Base-by-base conservation (phyloP, 768 basidiomycete species). In the Mrakia gelida region DNA sequence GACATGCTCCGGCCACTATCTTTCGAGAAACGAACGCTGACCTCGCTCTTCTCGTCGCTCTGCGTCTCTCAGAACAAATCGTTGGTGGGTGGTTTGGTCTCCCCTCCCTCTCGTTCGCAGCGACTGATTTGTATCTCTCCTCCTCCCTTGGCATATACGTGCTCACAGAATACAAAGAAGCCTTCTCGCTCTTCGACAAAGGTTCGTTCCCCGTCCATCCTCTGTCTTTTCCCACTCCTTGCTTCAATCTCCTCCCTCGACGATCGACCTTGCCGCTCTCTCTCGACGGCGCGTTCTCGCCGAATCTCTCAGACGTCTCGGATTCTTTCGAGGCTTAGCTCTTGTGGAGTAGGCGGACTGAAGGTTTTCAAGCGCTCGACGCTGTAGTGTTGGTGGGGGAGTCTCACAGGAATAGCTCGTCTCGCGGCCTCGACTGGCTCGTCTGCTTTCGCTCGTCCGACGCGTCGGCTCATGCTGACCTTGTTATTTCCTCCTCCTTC, bases 131-230 rank as follows among this genome's bases (percentile, higher is more conserved):
- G 26, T 56, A 38, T 30, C 41, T 45, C 45, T 28, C 45, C 26
- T 30, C 18, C 45, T 45, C 49, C 15, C 70, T 34, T 32, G 10
- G 34, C 32, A 26, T n/a, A 1, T 61, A 2, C 61, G 21, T 30
- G 18, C 49, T 65, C 6, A 18, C 63, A 75, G 74, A 75, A 62
- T 75, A 65, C 62, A 75, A 75, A 41, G 74, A 75, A 43, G 74
- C 74, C 18, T 75, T 75, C 63, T 63, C 61, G 38, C 74, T 75
- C 26, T 75, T 75, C 45, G 74, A 75, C 28, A 75, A 75, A 61
- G 74, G 74, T 75, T 9, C 21, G 73, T 52, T 43, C 28, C 16
- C 32, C 43, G 26, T 72, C 16, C 43, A 8, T n/a, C 11, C 30
- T 52, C 16, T 15, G 15, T 9, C 18, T 21, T 16, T 52, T 52